A percentile compares a stretch with the other conserved stretches of the same genome.
Conservation (phyloP, 345 rosid species). For the Salix arbutifolia region DNA sequence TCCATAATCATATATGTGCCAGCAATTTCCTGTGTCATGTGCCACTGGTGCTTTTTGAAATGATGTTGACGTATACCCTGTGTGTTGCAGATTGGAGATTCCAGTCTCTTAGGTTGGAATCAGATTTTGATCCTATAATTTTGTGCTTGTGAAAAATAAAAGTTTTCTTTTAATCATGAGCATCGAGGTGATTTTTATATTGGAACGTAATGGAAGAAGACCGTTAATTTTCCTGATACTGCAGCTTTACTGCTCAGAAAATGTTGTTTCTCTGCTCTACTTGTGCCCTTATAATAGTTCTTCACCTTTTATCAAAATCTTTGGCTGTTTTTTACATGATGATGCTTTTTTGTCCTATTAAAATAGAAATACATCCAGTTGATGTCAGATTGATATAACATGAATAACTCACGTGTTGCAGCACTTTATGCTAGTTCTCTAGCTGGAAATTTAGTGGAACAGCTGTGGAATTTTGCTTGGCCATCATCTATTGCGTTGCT, state of each 20-base stretch:
- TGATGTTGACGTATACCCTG: not conserved
- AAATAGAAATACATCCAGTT: not conserved
- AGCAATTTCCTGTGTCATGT: not conserved
- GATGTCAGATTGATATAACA: conserved; percentile 7
- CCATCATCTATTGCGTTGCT: conserved; percentile 92
- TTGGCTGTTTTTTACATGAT: not conserved
- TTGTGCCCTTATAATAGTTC: not conserved
- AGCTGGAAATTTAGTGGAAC: conserved; percentile 85
- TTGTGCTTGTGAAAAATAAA: not conserved
- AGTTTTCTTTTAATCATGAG: too few species aligned
- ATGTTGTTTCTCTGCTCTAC: not conserved
- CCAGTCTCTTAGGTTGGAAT: not conserved
- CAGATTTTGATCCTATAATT: not conserved
- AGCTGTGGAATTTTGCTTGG: conserved; percentile 93
- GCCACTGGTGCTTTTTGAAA: not conserved
- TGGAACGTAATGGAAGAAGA: not conserved
- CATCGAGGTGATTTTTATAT: not conserved
- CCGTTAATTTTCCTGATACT: not conserved
- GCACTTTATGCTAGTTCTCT: conserved; percentile 73
- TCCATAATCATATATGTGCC: not conserved
- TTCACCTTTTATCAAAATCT: not conserved
- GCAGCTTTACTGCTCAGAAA: not conserved
- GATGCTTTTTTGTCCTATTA: conserved; percentile 5
- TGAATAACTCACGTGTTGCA: conserved; percentile 24
- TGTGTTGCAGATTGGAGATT: not conserved